Evolutionary conservation across 352 stramenopile species (phyloP).

Genomic region (Phytophthora idaei): DNA sequence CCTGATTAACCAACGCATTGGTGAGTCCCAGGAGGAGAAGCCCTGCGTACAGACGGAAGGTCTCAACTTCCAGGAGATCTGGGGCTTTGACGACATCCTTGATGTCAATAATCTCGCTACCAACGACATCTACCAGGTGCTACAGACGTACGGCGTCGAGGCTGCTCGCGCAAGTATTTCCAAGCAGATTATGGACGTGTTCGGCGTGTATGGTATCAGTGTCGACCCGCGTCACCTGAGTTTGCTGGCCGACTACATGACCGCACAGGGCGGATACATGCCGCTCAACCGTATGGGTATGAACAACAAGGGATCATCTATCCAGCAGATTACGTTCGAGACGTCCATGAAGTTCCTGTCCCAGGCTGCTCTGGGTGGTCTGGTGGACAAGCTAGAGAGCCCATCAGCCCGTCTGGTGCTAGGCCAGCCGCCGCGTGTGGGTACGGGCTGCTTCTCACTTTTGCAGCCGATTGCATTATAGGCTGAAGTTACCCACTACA

Average conservation of each 20-base stretch:
- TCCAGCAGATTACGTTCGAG: slow-evolving; percentile 99
- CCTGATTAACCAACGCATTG: slow-evolving; percentile 88
- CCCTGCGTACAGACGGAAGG: slow-evolving; percentile 94
- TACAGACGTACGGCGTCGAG: slow-evolving; percentile 98
- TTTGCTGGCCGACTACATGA: slow-evolving; percentile 99
- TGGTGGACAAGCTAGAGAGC: slow-evolving; percentile 92
- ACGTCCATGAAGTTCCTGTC: slow-evolving; percentile 99
- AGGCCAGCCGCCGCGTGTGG: slow-evolving; percentile 93
- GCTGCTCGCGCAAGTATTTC: slow-evolving; percentile 97
- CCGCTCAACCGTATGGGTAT: slow-evolving; percentile 98
- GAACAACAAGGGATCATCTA: slow-evolving; percentile 94
- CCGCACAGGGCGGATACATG: slow-evolving; percentile 96
- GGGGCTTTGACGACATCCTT: slow-evolving; percentile 91
- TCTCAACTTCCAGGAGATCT: slow-evolving; percentile 99
- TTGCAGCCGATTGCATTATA: slow-evolving; percentile 88
- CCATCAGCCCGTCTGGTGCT: slow-evolving; percentile 96
- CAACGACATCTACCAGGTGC: slow-evolving; percentile 98
- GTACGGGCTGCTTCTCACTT: slow-evolving; percentile 96
- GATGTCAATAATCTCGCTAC: slow-evolving; percentile 96
- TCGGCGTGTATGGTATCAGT: slow-evolving; percentile 99
- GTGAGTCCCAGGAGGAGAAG: slow-evolving; percentile 78
- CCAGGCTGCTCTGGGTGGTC: slow-evolving; percentile 91
- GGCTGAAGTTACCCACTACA: slow-evolving; percentile 20
- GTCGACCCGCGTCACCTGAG: slow-evolving; percentile 98
- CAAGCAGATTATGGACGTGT: slow-evolving; percentile 98